Percentiles rank a stretch among this genome's conserved stretches.
Evolutionary conservation across 371 early-diverging fungal genomes (phyloP).

Genomic region (Coemansia linderi): DNA sequence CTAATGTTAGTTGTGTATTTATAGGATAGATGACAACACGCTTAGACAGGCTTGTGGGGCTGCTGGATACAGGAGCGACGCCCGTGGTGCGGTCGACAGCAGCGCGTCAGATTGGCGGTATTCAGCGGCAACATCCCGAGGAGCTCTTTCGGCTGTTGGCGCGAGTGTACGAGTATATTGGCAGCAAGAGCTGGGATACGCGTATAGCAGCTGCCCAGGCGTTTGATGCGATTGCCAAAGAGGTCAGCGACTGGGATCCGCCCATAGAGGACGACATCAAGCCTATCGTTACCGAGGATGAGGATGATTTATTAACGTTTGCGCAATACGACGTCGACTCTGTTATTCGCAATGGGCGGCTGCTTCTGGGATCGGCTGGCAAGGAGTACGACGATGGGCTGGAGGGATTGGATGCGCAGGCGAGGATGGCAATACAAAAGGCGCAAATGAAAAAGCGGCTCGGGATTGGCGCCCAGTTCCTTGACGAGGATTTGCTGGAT

Average conservation of each 20-base stretch:
- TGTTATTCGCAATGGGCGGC: constrained; percentile 77
- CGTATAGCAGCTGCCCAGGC: constrained; percentile 94
- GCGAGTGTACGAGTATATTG: constrained; percentile 74
- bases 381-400: constrained; percentile 88
- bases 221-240: constrained; percentile 84
- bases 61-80: constrained; percentile 92
- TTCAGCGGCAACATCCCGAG: constrained; percentile 91
- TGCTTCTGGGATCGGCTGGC: constrained; percentile 85
- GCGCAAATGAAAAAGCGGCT: constrained; percentile 81
- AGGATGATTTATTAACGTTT: constrained; percentile 67
- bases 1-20: neutral
- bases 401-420: constrained; percentile 78
- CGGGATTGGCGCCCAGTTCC: constrained; percentile 86
- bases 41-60: constrained; percentile 89
- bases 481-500: constrained; percentile 68
- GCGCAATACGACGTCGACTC: constrained; percentile 78
- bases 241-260: constrained; percentile 86
- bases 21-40: constrained; percentile 56
- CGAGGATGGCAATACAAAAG: constrained; percentile 80
- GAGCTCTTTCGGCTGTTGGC: constrained; percentile 86
- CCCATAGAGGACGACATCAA: constrained; percentile 2
- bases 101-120: constrained; percentile 92
- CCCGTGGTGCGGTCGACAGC: constrained; percentile 85
- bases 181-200: constrained; percentile 92
- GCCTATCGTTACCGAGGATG: constrained; percentile 8